phyloP scores from a whole-genome alignment of 2,329 filamentous ascomycete species.

The Nemania abortiva region DNA sequence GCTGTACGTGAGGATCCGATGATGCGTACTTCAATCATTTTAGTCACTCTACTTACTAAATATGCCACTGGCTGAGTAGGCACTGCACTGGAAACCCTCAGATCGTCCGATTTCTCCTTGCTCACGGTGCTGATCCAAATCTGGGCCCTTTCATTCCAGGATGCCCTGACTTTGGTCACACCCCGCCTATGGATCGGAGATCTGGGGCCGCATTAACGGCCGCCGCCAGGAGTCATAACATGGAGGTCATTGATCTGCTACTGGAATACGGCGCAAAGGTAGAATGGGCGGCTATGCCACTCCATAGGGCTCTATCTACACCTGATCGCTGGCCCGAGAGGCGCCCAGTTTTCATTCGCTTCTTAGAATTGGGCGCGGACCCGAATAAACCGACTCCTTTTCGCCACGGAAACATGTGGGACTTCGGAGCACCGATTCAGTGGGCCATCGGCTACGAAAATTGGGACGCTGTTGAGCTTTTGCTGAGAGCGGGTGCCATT shows the following conservation, averaged over 20 bases:
- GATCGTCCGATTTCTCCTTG: background rate
- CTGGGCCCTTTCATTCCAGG: background rate
- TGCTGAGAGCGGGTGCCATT: constrained; percentile 9
- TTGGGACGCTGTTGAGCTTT: constrained; percentile 17
- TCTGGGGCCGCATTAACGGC: background rate
- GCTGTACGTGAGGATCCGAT: background rate
- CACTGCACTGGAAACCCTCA: background rate
- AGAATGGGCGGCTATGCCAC: constrained; percentile 13
- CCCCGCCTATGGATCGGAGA: constrained; percentile 3
- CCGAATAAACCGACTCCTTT: background rate
- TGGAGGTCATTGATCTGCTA: constrained; percentile 7
- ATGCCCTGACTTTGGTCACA: background rate
- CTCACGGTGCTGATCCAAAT: constrained; percentile 17
- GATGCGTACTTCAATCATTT: too few relatives aligned
- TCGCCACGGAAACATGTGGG: background rate
- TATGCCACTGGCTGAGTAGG: background rate
- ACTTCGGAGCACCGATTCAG: background rate
- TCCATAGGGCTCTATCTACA: background rate
- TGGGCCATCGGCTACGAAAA: background rate
- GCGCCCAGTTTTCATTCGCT: constrained; percentile 2
- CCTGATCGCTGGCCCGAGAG: background rate
- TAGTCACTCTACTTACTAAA: background rate
- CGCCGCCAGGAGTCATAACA: background rate
- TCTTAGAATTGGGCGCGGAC: constrained; percentile 3
- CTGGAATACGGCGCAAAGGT: constrained; percentile 6